Conservation (phyloP, 2,329 filamentous ascomycete species). For the Aspergillus flavus region DNA sequence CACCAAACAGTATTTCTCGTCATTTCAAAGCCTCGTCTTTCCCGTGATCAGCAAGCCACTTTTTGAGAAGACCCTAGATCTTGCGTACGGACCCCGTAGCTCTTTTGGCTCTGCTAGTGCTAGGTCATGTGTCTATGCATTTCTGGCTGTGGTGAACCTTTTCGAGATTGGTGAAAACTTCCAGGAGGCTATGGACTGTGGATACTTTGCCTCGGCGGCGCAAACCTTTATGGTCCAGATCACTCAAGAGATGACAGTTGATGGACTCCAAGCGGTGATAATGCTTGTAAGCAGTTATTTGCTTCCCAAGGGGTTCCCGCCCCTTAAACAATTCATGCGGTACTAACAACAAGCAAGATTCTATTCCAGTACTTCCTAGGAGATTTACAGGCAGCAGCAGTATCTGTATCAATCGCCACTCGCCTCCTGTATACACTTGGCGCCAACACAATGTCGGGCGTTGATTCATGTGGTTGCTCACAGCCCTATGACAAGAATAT, state of each 20-base stretch:
- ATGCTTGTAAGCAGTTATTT: conserved; percentile 10
- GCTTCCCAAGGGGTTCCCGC: too few relatives aligned
- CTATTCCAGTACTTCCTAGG: conserved; percentile 21
- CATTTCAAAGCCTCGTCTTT: conserved; percentile 15
- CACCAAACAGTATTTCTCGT: conserved; percentile 7
- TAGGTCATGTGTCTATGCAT: conserved; percentile 15
- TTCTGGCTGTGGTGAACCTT: conserved; percentile 9
- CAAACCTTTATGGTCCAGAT: conserved; percentile 9
- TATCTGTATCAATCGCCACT: conserved; percentile 19
- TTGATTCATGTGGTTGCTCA: background rate
- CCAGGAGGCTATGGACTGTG: conserved; percentile 13
- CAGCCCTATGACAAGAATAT: background rate
- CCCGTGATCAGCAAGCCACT: conserved; percentile 17
- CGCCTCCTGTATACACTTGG: conserved; percentile 18
- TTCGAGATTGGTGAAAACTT: conserved; percentile 11
- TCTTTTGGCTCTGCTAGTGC: conserved; percentile 10
- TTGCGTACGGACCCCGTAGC: conserved; percentile 8
- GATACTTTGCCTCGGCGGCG: conserved; percentile 12
- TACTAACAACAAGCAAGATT: conserved; percentile 1
- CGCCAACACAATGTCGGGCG: conserved; percentile 1
- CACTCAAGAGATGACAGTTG: conserved; percentile 18
- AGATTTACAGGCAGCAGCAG: conserved; percentile 17
- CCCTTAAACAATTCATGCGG: too few relatives aligned
- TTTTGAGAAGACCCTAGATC: conserved; percentile 12
- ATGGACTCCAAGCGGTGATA: conserved; percentile 16